These are phyloP conservation scores for Hypoxylon lenormandii DNA, from an alignment of 495 filamentous ascomycete genomes.

Conservation along the genomic window DNA sequence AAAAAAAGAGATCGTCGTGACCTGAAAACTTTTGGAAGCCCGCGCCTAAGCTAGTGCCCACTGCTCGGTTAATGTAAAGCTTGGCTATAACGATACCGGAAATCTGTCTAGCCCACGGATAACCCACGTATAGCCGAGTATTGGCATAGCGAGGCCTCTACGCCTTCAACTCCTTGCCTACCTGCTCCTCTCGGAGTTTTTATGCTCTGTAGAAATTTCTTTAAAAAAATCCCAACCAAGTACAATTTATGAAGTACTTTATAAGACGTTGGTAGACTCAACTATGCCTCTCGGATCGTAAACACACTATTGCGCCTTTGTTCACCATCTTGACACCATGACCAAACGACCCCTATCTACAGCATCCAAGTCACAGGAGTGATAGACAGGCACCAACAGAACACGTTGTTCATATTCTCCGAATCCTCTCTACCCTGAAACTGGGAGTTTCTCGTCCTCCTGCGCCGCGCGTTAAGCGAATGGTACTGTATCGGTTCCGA, in stretches of 20 bases:
- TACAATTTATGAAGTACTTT: too few species aligned
- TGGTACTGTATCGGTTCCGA: too few species aligned
- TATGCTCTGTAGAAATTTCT: background rate
- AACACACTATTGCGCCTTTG: background rate
- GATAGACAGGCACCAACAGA: too few species aligned
- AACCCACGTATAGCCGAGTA: too few species aligned
- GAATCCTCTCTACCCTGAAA: background rate
- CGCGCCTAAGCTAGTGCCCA: conserved; percentile 1
- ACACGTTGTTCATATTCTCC: too few species aligned
- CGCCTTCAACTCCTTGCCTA: background rate
- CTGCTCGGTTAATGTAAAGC: background rate
- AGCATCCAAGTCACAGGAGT: background rate
- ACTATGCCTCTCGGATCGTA: too few species aligned
- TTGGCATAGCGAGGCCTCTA: background rate
- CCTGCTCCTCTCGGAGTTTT: too few species aligned
- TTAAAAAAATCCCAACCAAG: too few species aligned
- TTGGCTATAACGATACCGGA: conserved; percentile 5
- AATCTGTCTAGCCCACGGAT: background rate
- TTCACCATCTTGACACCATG: conserved; percentile 16
- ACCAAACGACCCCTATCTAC: background rate
- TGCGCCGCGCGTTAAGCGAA: too few species aligned
- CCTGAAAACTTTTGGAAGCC: conserved; percentile 19
- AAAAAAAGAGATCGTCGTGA: conserved; percentile 22
- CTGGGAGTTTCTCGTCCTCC: too few species aligned
- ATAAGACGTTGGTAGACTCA: too few species aligned